Percentiles rank a stretch among this genome's conserved stretches.
Evolutionary conservation across 306 rosid genomes (phyloP).

Genomic region (Begonia masoniana): DNA sequence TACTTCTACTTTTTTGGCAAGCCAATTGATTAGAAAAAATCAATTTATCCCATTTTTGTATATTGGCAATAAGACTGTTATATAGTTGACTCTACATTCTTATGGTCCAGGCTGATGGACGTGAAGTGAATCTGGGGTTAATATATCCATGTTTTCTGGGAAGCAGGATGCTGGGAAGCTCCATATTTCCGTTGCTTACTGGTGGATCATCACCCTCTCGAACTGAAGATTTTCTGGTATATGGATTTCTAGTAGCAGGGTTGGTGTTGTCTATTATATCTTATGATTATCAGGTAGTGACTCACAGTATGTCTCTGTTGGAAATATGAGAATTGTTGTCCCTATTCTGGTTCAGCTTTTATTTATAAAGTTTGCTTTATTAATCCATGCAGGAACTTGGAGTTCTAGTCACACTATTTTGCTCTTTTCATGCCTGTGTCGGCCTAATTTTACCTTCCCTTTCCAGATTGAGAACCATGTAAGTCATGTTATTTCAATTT

Average conservation of each 20-base stretch:
- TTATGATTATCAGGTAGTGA: no score
- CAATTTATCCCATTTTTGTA: no score
- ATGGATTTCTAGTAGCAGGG: no score
- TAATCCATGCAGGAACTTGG: slow-evolving; percentile 63
- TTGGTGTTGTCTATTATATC: no score
- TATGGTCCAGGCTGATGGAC: slow-evolving; percentile 78
- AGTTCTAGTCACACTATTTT: slow-evolving; percentile 54
- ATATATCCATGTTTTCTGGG: no score
- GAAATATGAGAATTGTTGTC: slow-evolving; percentile 7
- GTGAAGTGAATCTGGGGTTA: slow-evolving; percentile 78
- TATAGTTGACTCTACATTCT: slow-evolving; percentile 4
- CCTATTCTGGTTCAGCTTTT: slow-evolving; percentile 10
- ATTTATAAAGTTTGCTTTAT: slow-evolving; percentile 4
- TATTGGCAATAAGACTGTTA: no score
- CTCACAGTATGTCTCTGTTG: slow-evolving; percentile 17
- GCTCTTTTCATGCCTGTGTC: slow-evolving; percentile 62
- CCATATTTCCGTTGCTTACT: no score
- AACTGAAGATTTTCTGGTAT: no score
- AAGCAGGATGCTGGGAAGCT: no score
- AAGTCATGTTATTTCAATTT: slow-evolving; percentile 7
- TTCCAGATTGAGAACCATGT: slow-evolving; percentile 92
- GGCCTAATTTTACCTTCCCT: slow-evolving; percentile 81
- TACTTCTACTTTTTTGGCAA: no score
- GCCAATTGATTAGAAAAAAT: no score
- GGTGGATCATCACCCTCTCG: no score